Evolutionary conservation across 345 rosid genomes (phyloP).

Genomic region (Heritiera littoralis): DNA sequence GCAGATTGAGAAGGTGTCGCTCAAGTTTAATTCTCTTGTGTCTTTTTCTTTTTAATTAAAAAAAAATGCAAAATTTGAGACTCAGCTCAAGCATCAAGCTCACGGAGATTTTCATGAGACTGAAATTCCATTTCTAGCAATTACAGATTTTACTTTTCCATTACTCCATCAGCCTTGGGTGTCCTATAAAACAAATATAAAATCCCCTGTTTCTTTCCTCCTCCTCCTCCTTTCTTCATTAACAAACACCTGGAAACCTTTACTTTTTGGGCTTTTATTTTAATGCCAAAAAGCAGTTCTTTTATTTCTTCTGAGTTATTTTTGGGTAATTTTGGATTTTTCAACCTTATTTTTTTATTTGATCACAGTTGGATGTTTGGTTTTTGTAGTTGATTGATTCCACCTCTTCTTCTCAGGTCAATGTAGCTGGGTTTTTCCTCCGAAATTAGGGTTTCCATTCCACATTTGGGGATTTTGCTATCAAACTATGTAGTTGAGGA

Average conservation of each 20-base stretch:
- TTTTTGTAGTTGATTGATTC: neutral
- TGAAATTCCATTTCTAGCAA: no score
- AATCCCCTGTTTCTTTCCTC: neutral
- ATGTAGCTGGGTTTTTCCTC: conserved; percentile 22
- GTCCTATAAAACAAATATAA: neutral
- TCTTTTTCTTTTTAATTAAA: no score
- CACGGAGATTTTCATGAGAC: no score
- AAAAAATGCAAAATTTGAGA: no score
- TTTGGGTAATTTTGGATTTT: neutral
- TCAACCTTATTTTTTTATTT: neutral
- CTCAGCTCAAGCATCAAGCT: no score
- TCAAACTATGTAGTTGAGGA: conserved; percentile 16
- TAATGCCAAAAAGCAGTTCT: neutral
- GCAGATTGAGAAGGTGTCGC: neutral
- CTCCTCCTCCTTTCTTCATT: neutral
- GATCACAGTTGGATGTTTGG: neutral
- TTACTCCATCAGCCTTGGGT: no score
- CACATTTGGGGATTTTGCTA: conserved; percentile 9
- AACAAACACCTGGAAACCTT: neutral
- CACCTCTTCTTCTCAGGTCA: conserved; percentile 26
- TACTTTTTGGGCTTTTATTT: neutral
- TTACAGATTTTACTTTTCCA: no score
- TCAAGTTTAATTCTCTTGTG: no score
- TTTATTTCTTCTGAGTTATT: neutral
- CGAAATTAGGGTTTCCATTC: conserved; percentile 26